Evolutionary conservation across 192 early-diverging fungal species (phyloP), one percentile per base, ranked within the genome.

Genomic region (Chytriomyces hyalinus): DNA sequence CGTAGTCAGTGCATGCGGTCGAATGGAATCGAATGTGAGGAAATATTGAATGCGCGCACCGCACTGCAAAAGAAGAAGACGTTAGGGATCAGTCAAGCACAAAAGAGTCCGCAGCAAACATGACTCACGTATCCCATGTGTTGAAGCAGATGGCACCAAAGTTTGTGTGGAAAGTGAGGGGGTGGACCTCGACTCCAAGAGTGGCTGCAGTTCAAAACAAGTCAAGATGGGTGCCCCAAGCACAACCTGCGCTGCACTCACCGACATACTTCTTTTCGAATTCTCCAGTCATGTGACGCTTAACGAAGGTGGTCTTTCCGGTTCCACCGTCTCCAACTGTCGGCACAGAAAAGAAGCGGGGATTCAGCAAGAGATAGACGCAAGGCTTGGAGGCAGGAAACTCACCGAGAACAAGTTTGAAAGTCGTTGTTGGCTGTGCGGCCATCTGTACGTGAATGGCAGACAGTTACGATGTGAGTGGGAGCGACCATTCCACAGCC

Each of bases 231-330:
- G 8, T 17, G n/a, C 45, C 49, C n/a, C 70, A 48, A 36, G 13
- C 69, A 80, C 28, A 62, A 13, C 70, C n/a, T 22, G 70, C 24
- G 20, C 2, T 4, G 13, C 68, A 83, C 90, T 84, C 90, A 95
- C 94, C 94, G 81, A 99, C 92, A 86, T 99, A 99, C 87, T 97
- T 97, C 96, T 99, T 99, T 86, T 99, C 98, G 79, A 98, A 99
- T 90, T 99, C 98, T 81, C 98, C 98, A 72, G 96, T 96, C 86
- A 94, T 92, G 81, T 99, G 98, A 80, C 98, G 96, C 91, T 99
- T 99, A 79, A 99, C 98, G 81, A 99, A 99, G 77, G 98, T 99
- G 76, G 98, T 99, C 90, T 99, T 99, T 79, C 98, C 98, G 26
- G 98, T 97, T 82, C 97, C 97, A 84, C 97, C 96, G 81, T 97